Percentiles rank a stretch among this genome's conserved stretches.
Evolutionary conservation across 2,329 filamentous ascomycete genomes (phyloP).

Genomic region (Coniochaeta prunicola): DNA sequence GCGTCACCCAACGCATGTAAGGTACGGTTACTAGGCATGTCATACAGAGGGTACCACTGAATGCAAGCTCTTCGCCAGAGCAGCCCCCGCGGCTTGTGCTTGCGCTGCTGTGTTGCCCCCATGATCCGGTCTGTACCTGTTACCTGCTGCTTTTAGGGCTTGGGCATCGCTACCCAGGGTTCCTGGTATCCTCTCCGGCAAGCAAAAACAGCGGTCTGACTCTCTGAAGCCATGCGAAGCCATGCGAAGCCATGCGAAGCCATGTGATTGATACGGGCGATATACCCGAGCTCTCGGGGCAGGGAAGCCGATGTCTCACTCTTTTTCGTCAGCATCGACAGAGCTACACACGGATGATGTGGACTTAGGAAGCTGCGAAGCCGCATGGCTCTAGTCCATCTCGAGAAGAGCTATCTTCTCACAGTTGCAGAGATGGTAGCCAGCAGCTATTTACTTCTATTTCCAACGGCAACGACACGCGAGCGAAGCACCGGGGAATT

Average conservation of each 20-base stretch:
- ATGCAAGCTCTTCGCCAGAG: background rate
- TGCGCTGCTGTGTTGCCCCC: background rate
- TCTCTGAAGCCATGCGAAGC: too few relatives aligned
- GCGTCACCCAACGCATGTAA: background rate
- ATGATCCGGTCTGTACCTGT: background rate
- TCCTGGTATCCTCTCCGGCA: background rate
- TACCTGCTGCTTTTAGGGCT: background rate
- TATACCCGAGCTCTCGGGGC: background rate
- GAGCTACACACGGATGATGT: background rate
- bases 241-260: background rate
- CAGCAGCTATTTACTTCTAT: background rate
- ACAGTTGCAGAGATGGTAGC: background rate
- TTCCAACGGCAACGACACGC: background rate
- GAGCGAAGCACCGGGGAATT: constrained; percentile 1
- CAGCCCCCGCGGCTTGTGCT: background rate
- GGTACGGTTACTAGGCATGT: background rate
- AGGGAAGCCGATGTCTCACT: background rate
- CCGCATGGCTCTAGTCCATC: background rate
- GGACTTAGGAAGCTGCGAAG: background rate
- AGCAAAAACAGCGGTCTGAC: background rate
- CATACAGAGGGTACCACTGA: background rate
- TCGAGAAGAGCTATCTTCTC: background rate
- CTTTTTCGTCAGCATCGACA: background rate
- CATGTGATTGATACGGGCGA: background rate
- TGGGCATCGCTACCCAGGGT: background rate